A percentile compares a stretch with the other conserved stretches of the same genome.
Evolutionary conservation across 2,329 filamentous ascomycete genomes (phyloP).

Genomic region (Xylariaceae sp.): DNA sequence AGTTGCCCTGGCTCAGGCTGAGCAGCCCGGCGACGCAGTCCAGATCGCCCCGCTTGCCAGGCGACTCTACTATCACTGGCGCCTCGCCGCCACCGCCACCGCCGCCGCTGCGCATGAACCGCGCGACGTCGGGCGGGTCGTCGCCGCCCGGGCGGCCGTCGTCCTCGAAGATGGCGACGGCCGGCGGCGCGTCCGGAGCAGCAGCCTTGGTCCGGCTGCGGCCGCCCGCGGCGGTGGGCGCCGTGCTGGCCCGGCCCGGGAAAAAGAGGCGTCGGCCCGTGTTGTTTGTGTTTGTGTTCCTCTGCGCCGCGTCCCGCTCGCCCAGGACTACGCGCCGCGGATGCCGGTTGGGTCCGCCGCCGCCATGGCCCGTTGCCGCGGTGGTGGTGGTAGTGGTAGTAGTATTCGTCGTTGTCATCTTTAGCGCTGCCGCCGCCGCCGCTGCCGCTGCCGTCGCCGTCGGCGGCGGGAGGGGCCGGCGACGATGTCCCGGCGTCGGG

Average conservation of each 20-base stretch:
- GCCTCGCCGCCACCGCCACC: slow-evolving; percentile 51
- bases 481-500: background rate
- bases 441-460: slow-evolving; percentile 4
- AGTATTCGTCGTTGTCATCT: no score
- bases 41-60: slow-evolving; percentile 70
- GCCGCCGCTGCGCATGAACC: slow-evolving; percentile 71
- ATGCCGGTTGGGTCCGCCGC: slow-evolving; percentile 17
- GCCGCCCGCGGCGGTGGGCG: slow-evolving; percentile 28
- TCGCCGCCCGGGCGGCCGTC: slow-evolving; percentile 9
- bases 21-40: slow-evolving; percentile 86
- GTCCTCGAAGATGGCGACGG: slow-evolving; percentile 47
- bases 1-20: slow-evolving; percentile 86
- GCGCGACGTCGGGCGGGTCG: slow-evolving; percentile 56
- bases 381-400: slow-evolving; percentile 1
- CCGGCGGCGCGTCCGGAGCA: slow-evolving; percentile 5
- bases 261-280: slow-evolving; percentile 18
- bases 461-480: background rate
- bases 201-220: slow-evolving; percentile 12
- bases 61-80: no score
- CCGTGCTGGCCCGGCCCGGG: slow-evolving; percentile 29
- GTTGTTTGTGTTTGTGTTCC: no score
- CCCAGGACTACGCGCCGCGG: slow-evolving; percentile 34
- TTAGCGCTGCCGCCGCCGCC: slow-evolving; percentile 5
- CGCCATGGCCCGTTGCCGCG: background rate
- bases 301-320: slow-evolving; percentile 23